Conservation (phyloP, 2,329 filamentous ascomycete genomes). For the Colletotrichum destructivum region DNA sequence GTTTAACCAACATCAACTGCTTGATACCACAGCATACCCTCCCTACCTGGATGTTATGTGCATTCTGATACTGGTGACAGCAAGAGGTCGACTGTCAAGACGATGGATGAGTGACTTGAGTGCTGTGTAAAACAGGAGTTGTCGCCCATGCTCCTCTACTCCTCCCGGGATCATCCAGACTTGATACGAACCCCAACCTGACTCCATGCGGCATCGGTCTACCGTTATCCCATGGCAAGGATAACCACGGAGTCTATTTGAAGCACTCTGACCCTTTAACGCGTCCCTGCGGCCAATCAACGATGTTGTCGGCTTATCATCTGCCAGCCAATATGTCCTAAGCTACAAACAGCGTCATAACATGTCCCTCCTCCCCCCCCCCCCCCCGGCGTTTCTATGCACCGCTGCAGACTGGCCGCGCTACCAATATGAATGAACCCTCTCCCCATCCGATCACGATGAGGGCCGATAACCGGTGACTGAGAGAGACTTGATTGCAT, state of each 20-base stretch:
- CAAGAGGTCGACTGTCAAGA: neutral
- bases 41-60: no score
- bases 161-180: neutral
- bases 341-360: slow-evolving; percentile 32
- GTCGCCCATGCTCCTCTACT: no score
- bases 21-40: no score
- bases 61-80: no score
- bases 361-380: slow-evolving; percentile 30
- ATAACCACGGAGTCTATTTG: slow-evolving; percentile 8
- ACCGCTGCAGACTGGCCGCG: slow-evolving; percentile 19
- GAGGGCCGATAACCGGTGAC: slow-evolving; percentile 9
- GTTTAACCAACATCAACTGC: no score
- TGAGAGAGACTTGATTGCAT: neutral
- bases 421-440: neutral
- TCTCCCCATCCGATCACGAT: neutral
- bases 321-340: slow-evolving; percentile 1
- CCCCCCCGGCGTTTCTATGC: slow-evolving; percentile 22
- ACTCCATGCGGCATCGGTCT: slow-evolving; percentile 5
- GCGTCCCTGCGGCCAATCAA: slow-evolving; percentile 21
- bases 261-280: slow-evolving; percentile 10
- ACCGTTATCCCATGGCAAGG: slow-evolving; percentile 27
- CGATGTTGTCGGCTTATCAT: slow-evolving; percentile 24
- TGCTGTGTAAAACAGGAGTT: no score
- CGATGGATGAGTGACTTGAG: neutral
- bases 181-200: neutral